Evolutionary conservation across 371 early-diverging fungal genomes (phyloP).

Genomic region (Syncephalastrum monosporum): DNA sequence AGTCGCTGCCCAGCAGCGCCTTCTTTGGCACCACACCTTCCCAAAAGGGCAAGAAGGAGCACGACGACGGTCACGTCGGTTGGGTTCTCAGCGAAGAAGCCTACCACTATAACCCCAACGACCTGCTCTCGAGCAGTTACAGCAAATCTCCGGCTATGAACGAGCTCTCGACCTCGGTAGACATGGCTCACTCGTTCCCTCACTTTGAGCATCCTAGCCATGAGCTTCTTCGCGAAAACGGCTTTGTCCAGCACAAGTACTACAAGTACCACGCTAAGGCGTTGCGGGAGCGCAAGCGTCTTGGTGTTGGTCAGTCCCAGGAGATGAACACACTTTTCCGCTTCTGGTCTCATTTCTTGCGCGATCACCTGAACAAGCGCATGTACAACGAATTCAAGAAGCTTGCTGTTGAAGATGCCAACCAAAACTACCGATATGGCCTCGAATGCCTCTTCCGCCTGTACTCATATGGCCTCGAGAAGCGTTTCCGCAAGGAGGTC

Average conservation of each 20-base stretch:
- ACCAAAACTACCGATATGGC: conserved; percentile 88
- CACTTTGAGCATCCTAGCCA: conserved; percentile 92
- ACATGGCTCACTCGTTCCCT: conserved; percentile 63
- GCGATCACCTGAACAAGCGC: conserved; percentile 88
- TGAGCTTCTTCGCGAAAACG: conserved; percentile 90
- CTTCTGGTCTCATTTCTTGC: conserved; percentile 97
- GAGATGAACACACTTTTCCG: conserved; percentile 98
- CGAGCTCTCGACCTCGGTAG: not conserved
- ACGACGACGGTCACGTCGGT: conserved; percentile 83
- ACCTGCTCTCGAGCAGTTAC: conserved; percentile 27
- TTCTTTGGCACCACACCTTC: conserved; percentile 22
- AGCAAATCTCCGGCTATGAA: conserved; percentile 19
- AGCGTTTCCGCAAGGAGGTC: conserved; percentile 78
- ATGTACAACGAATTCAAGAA: conserved; percentile 93
- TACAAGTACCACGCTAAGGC: conserved; percentile 92
- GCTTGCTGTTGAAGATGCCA: conserved; percentile 88
- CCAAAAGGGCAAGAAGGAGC: conserved; percentile 31
- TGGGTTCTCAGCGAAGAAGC: conserved; percentile 73
- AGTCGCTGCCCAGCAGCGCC: conserved; percentile 48
- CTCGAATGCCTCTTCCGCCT: conserved; percentile 96
- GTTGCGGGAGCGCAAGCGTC: conserved; percentile 87
- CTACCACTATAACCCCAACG: conserved; percentile 37
- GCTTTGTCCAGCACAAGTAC: conserved; percentile 95
- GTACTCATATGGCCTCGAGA: conserved; percentile 95
- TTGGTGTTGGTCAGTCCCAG: conserved; percentile 88